Percentiles rank a stretch among this genome's conserved stretches.
phyloP scores from a whole-genome alignment of 1,139 yeast species.

The Pichia sp. region DNA sequence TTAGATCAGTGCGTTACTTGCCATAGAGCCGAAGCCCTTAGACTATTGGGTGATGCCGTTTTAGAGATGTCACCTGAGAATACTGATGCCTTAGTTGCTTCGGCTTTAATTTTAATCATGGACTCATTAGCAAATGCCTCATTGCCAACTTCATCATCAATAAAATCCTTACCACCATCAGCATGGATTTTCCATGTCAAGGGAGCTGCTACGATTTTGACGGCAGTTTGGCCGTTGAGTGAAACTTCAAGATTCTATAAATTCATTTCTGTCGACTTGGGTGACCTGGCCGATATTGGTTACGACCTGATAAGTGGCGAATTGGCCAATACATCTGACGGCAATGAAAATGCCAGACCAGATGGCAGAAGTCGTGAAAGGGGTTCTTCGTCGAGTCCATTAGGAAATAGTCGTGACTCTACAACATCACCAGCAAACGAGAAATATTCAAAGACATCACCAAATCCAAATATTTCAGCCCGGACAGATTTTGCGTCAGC shows the following conservation, averaged over 20 bases:
- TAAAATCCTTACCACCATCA: constrained; percentile 71
- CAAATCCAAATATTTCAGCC: constrained; percentile 9
- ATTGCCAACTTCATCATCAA: constrained; percentile 51
- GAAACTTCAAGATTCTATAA: constrained; percentile 67
- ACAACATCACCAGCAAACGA: not conserved
- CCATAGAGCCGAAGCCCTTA: constrained; percentile 81
- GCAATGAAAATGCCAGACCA: constrained; percentile 10
- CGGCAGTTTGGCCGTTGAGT: constrained; percentile 92
- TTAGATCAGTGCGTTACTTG: constrained; percentile 77
- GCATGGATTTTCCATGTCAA: constrained; percentile 97
- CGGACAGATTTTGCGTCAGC: constrained; percentile 5
- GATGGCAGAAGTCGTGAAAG: constrained; percentile 2
- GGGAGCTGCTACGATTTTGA: constrained; percentile 90
- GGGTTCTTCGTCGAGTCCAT: not conserved
- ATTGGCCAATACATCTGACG: constrained; percentile 19
- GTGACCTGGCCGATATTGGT: constrained; percentile 76
- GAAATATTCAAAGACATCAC: constrained; percentile 1
- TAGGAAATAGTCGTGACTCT: not conserved
- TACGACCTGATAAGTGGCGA: constrained; percentile 38
- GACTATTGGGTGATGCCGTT: constrained; percentile 77
- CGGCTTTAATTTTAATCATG: constrained; percentile 81
- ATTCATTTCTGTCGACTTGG: constrained; percentile 69
- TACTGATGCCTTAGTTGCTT: constrained; percentile 88
- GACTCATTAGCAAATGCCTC: constrained; percentile 93
- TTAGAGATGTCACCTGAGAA: constrained; percentile 74